Conservation (phyloP, 1,139 yeast genomes). For the Arxiozyma slooffiae region DNA sequence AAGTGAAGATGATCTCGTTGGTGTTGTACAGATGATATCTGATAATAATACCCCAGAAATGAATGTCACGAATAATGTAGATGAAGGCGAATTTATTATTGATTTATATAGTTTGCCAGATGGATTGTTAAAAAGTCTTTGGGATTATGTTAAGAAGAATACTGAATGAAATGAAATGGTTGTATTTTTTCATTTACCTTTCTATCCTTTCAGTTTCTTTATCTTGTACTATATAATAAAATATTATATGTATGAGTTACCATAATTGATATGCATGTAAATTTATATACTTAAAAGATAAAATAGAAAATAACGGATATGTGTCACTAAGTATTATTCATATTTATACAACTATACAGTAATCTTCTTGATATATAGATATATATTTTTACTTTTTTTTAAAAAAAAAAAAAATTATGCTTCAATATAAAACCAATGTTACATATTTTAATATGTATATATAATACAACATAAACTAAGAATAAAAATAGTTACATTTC, state of each 20-base stretch:
- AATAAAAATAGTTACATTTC: background rate
- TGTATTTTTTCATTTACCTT: too few species aligned
- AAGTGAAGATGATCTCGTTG: conserved; percentile 84
- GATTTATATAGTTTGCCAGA: conserved; percentile 92
- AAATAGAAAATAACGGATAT: background rate
- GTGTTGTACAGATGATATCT: conserved; percentile 95
- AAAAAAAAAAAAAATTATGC: too few species aligned
- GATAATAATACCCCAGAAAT: conserved; percentile 92
- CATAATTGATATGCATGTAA: background rate
- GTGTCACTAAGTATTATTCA: too few species aligned
- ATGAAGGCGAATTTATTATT: conserved; percentile 95
- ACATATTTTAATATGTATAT: background rate
- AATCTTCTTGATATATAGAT: too few species aligned
- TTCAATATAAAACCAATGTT: background rate
- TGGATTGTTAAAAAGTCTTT: conserved; percentile 77
- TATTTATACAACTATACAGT: too few species aligned
- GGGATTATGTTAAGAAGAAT: conserved; percentile 83
- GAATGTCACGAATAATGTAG: conserved; percentile 93
- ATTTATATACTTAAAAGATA: background rate
- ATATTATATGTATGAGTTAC: background rate
- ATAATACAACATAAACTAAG: background rate
- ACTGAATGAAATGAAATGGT: conserved; percentile 17
- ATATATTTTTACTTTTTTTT: background rate
- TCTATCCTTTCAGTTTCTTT: too few species aligned
- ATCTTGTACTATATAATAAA: background rate